Evolutionary conservation across 108 stramenopile genomes (phyloP), one percentile per base, ranked within the genome.

Genomic region (Nitzschia sp.): DNA sequence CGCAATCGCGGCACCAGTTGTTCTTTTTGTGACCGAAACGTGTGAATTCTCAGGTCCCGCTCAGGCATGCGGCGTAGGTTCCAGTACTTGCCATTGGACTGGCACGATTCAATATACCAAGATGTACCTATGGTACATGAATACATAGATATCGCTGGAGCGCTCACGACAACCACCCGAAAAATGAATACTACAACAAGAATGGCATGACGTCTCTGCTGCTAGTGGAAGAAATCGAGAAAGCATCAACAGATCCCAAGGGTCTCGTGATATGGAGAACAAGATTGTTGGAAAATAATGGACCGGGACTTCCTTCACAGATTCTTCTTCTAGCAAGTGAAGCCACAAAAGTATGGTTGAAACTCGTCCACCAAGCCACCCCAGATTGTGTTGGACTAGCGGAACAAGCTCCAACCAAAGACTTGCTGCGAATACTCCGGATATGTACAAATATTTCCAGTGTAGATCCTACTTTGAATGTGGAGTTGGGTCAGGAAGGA

Each of bases 401-500:
- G 40, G n/a, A 39, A 58, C 21, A 58, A 34, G 29, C 29, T 34
- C 29, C 37, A 40, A 58, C 57, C 38, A 24, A 37, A 9, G 29
- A 29, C 21, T 40, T 39, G 40, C 38, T 29, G 11, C 57, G 57
- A 15, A 39, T 58, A 8, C 57, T 58, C 10, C 38, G 11, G 15
- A 39, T 58, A 11, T 39, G 37, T 39, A 2, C 3, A 7, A 58
- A 11, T 29, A 39, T 37, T 58, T 34, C 37, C 40, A 22, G 14
- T 24, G 11, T 72, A 12, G 90, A 91, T 71, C 68, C 72, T 10
- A 80, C 63, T 7, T 75, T 91, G 22, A 75, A 73, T 0, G 86
- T 88, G 53, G 90, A 91, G 62, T 63, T 88, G n/a, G 80, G 67
- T 39, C 57, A 63, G 22, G 78, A 84, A 20, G 87, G 87, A 11